A percentile compares a stretch with the other conserved stretches of the same genome.
These are phyloP conservation scores for Kodamaea leandrae DNA, from an alignment of 805 yeast species.

Conservation along the genomic window DNA sequence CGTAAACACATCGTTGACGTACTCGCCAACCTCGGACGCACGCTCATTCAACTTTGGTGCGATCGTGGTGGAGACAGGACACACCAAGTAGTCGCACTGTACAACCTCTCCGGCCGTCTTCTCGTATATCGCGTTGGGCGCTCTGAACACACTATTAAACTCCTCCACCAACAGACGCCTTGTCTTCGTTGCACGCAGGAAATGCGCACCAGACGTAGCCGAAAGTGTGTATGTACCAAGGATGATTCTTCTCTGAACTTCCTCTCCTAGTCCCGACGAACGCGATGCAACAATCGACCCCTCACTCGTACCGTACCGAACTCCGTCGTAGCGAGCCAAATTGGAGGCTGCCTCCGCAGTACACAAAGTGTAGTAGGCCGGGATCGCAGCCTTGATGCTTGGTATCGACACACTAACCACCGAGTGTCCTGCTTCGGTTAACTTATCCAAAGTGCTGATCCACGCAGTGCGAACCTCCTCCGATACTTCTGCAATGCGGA, in stretches of 20 bases:
- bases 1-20: conserved; percentile 79
- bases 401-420: conserved; percentile 71
- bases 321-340: conserved; percentile 84
- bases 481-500: conserved; percentile 54
- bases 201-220: conserved; percentile 73
- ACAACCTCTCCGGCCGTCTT: conserved; percentile 24
- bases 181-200: conserved; percentile 67
- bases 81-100: conserved; percentile 63
- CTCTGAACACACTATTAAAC: conserved; percentile 59
- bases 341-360: conserved; percentile 95
- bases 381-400: conserved; percentile 59
- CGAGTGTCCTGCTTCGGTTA: conserved; percentile 50
- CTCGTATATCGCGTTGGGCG: conserved; percentile 14
- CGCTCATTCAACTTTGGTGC: conserved; percentile 57
- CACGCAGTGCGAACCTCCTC: conserved; percentile 47
- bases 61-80: conserved; percentile 64
- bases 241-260: conserved; percentile 78
- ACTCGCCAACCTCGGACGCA: conserved; percentile 53
- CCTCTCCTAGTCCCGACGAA: conserved; percentile 66
- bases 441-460: conserved; percentile 39
- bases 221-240: conserved; percentile 86
- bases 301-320: conserved; percentile 68
- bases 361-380: conserved; percentile 82
- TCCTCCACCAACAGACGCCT: conserved; percentile 62
- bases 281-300: conserved; percentile 48